phyloP scores from a whole-genome alignment of 2,329 filamentous ascomycete genomes.

The Verticillium longisporum region DNA sequence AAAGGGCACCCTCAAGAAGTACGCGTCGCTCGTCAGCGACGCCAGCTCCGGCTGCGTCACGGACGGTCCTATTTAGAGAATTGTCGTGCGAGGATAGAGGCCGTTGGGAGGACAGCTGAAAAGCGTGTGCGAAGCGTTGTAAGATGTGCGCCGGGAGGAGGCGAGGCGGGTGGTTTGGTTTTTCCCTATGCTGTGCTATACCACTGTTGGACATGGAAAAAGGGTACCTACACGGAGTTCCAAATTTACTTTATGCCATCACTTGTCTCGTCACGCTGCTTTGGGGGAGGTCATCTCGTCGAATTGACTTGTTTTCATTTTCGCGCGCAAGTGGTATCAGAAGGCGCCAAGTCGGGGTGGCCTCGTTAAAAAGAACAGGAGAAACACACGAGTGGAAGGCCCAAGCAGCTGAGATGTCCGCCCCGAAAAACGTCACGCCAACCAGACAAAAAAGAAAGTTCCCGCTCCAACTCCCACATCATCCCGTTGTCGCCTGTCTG shows the following conservation, averaged over 20 bases:
- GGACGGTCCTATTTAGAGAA: conserved; percentile 19
- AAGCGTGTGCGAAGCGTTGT: no score
- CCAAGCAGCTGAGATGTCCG: background rate
- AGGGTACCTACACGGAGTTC: background rate
- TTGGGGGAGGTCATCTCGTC: background rate
- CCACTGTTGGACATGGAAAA: background rate
- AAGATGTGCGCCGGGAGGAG: no score
- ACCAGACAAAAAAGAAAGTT: background rate
- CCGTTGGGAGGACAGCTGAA: no score
- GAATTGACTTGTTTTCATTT: background rate
- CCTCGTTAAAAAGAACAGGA: background rate
- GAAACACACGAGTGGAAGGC: no score
- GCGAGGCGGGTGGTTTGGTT: no score
- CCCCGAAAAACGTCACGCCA: background rate
- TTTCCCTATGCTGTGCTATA: background rate
- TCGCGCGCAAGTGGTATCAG: background rate
- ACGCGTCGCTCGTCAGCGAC: conserved; percentile 53
- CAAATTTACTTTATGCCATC: background rate
- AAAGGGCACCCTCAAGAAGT: conserved; percentile 65
- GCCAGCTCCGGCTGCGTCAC: conserved; percentile 54
- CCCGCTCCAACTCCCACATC: background rate
- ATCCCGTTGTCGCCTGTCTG: conserved; percentile 2
- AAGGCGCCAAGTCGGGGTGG: background rate
- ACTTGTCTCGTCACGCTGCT: no score
- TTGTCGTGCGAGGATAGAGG: no score